Conservation (phyloP, 768 basidiomycete species). For the Dictyophora rubrovolvata region DNA sequence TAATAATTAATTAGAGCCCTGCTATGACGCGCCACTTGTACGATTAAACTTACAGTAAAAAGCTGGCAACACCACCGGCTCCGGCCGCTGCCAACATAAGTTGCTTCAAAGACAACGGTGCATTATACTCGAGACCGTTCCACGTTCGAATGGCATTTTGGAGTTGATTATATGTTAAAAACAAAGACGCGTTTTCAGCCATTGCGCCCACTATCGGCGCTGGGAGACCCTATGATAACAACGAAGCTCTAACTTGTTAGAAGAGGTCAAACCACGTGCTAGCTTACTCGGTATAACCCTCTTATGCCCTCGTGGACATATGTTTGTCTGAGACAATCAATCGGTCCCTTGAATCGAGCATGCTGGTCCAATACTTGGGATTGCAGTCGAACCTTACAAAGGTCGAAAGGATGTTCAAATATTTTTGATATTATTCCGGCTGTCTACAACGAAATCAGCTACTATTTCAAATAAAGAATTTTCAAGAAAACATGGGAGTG, state of each 20-base stretch:
- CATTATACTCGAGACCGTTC: constrained; percentile 25
- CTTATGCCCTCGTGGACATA: constrained; percentile 71
- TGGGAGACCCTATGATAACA: constrained; percentile 60
- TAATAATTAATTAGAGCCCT: neutral
- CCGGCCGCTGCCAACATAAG: constrained; percentile 73
- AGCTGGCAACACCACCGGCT: constrained; percentile 81
- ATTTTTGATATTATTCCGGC: constrained; percentile 85
- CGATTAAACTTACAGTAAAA: constrained; percentile 57
- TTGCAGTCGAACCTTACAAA: constrained; percentile 91
- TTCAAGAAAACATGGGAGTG: neutral
- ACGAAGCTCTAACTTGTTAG: neutral
- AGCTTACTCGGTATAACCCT: constrained; percentile 78
- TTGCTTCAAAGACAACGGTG: constrained; percentile 51
- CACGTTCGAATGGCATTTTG: constrained; percentile 48
- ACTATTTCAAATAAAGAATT: neutral
- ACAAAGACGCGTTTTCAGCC: constrained; percentile 83
- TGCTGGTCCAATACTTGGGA: constrained; percentile 71
- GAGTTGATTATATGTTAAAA: constrained; percentile 73
- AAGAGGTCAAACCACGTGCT: neutral
- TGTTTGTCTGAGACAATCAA: constrained; percentile 80
- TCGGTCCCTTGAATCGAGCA: constrained; percentile 69
- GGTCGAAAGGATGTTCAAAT: constrained; percentile 92
- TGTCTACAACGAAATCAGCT: constrained; percentile 31
- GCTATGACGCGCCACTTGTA: neutral
- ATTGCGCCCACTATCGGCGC: constrained; percentile 88